phyloP scores from a whole-genome alignment of 2,329 filamentous ascomycete genomes.

The Fusarium siculi region DNA sequence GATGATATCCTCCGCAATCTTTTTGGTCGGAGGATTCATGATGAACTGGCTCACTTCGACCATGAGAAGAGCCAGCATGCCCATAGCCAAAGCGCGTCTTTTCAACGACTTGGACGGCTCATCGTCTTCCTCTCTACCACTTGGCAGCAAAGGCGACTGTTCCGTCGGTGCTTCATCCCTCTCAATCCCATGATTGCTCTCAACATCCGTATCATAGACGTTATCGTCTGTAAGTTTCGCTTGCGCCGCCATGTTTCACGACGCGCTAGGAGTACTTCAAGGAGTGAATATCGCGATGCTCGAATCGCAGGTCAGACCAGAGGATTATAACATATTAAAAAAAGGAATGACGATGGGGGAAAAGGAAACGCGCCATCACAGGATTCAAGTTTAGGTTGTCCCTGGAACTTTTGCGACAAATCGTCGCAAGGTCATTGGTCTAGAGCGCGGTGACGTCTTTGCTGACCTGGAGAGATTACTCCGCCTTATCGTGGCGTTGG shows the following conservation, averaged over 20 bases:
- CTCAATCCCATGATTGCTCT: constrained; percentile 12
- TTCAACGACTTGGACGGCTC: constrained; percentile 43
- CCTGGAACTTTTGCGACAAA: constrained; percentile 31
- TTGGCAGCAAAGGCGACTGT: constrained; percentile 35
- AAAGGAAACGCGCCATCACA: not conserved
- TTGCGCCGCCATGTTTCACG: constrained; percentile 5
- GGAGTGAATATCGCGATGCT: not conserved
- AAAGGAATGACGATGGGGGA: not conserved
- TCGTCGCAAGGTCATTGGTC: constrained; percentile 7
- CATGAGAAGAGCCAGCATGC: constrained; percentile 54
- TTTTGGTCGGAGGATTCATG: constrained; percentile 56
- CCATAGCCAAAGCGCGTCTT: constrained; percentile 47
- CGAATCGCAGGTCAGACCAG: not conserved
- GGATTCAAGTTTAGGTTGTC: constrained; percentile 13
- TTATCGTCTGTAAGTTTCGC: not conserved
- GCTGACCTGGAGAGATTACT: constrained; percentile 8
- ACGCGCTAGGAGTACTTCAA: not conserved
- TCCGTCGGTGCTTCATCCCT: constrained; percentile 23
- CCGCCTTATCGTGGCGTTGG: constrained; percentile 7
- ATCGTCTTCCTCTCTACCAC: constrained; percentile 23
- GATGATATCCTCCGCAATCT: constrained; percentile 64
- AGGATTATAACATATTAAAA: not conserved
- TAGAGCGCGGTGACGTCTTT: constrained; percentile 19
- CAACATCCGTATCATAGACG: constrained; percentile 13
- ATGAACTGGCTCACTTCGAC: constrained; percentile 54